A percentile compares a stretch with the other conserved stretches of the same genome.
phyloP scores from a whole-genome alignment of 2,329 filamentous ascomycete genomes.

The Magnaporthiopsis poae region DNA sequence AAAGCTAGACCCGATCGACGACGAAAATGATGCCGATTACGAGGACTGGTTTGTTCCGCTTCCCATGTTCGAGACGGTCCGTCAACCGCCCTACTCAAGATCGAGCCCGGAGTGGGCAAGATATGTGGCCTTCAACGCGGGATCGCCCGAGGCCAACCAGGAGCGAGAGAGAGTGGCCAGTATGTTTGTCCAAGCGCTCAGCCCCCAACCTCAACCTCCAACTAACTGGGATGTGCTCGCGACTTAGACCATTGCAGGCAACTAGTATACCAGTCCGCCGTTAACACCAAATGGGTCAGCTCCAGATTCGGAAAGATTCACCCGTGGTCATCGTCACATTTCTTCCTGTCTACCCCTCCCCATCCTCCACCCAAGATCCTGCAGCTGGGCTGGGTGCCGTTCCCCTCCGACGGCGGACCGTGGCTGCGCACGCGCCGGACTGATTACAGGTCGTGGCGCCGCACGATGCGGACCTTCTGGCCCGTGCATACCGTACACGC shows the following conservation, averaged over 20 bases:
- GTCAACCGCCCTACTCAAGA: neutral
- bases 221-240: neutral
- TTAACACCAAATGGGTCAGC: neutral
- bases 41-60: conserved; percentile 1
- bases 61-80: neutral
- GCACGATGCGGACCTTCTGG: neutral
- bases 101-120: neutral
- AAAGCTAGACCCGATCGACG: conserved; percentile 1
- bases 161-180: neutral
- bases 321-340: neutral
- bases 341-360: neutral
- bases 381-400: neutral
- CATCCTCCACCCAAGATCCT: neutral
- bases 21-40: neutral
- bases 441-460: neutral
- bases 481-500: neutral
- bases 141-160: neutral
- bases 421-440: neutral
- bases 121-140: neutral
- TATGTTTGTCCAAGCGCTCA: neutral
- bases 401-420: neutral
- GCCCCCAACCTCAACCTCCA: neutral
- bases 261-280: neutral
- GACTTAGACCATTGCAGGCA: neutral
- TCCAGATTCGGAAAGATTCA: neutral